Evolutionary conservation across 345 rosid species (phyloP), one percentile per base, ranked within the genome.

Genomic region (Lepidium didymum): DNA sequence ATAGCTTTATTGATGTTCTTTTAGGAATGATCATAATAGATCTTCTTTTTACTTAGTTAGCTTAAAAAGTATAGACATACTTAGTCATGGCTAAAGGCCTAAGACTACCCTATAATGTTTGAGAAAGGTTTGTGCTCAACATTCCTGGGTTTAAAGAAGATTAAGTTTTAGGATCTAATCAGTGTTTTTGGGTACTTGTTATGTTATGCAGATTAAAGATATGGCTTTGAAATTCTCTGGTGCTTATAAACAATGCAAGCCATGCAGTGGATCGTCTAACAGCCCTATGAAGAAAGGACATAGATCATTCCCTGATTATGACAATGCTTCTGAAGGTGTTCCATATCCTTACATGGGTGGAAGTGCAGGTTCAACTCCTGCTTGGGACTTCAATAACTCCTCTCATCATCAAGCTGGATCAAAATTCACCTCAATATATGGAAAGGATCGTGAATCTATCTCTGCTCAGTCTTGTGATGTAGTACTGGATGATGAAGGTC

Each of bases 141-240:
- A n/a, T n/a, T n/a, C n/a, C n/a, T n/a, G n/a, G n/a, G n/a, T n/a
- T n/a, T 13, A 42, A 37, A 35, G 4, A 50, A 35, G 21, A 14
- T 40, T 12, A 27, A 52, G 12, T 19, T 11, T 46, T 12, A 45
- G 7, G 10, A 62, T 29, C 19, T 52, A 15, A 64, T 4, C 2
- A 15, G 47, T 44, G 9, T 8, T 66, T 23, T 51, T 33, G 44
- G 35, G 62, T 19, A 43, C 18, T 8, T 29, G 1, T 29, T 59
- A 33, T 69, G 64, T 29, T 55, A 61, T 70, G 70, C 92, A 94
- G 99, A 87, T 94, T 41, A 94, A 89, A 79, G 99, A 86, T 64
- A 91, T 94, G 85, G 97, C 96, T 51, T 46, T 86, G 62, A 94
- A 94, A 74, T 74, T 94, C 64, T 89, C 99, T 27, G 96, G 96